Evolutionary conservation across 2,329 filamentous ascomycete genomes (phyloP).

Genomic region (Aspergillus sp.): DNA sequence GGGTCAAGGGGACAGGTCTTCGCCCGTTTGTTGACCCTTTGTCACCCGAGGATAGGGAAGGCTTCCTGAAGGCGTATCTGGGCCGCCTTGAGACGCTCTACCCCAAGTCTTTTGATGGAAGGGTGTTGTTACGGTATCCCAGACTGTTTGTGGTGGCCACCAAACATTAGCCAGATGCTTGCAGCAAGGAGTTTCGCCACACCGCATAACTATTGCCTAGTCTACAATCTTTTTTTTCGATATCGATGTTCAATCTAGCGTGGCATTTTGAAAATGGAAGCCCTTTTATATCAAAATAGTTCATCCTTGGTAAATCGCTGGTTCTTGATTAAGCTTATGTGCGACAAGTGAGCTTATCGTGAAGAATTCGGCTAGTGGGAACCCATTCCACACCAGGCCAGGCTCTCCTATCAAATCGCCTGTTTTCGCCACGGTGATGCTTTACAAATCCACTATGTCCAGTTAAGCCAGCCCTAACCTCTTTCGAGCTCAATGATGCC

Average conservation of each 20-base stretch:
- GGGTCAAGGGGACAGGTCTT: constrained; percentile 60
- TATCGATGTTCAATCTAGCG: not conserved
- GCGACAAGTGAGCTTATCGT: not conserved
- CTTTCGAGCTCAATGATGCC: not conserved
- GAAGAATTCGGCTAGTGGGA: not conserved
- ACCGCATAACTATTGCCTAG: not conserved
- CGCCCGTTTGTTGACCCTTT: constrained; percentile 56
- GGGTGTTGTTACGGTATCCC: constrained; percentile 57
- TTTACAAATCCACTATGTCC: not conserved
- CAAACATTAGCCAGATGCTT: constrained; percentile 5
- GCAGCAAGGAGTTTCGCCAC: not conserved
- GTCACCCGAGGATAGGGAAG: constrained; percentile 39
- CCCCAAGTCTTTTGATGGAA: constrained; percentile 49
- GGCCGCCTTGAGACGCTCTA: constrained; percentile 47
- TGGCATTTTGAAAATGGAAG: not conserved
- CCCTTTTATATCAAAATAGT: not conserved
- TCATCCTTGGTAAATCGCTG: not conserved
- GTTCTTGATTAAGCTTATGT: not conserved
- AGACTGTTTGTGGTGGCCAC: constrained; percentile 57
- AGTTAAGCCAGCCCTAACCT: not conserved
- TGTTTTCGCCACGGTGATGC: not conserved
- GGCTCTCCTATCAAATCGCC: constrained; percentile 1
- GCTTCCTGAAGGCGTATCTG: constrained; percentile 52
- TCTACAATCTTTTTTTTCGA: not conserved
- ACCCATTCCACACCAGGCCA: not conserved